Base-by-base conservation (phyloP, 2,329 filamentous ascomycete species). In the Hypomyces perniciosus region DNA sequence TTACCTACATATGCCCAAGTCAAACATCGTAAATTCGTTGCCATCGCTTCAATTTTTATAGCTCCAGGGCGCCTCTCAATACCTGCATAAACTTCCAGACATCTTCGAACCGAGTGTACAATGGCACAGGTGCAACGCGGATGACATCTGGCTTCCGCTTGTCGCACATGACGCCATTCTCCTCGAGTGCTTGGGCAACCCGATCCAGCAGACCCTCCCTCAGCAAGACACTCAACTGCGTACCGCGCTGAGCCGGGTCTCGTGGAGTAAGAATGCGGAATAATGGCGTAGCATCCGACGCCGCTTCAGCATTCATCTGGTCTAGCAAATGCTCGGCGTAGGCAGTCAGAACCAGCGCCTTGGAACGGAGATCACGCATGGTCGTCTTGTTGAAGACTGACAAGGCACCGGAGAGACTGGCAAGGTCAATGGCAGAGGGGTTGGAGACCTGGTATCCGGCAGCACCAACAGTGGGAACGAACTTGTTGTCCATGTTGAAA, bases 101-200 rank as follows among this genome's bases (percentile, higher is more conserved):
- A 59, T 96, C 90, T 53, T 76, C 74, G 64, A 88, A 95, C 0
- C 79, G 82, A 61, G 92, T 92, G 69, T 95, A 96, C 57, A 96
- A 66, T 7, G 90, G 90, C 39, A 87, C 85, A 1, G 91, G 90
- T 2, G 90, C 89, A 1, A 95, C 83, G 2, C 90, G 76, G 46
- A 96, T 84, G 12, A 96, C 90, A 63, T 91, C 84, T 1, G 91
- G 90, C 66, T 88, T 88, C 53, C 90, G 76, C 75, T 93, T 87
- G 64, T 96, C 90, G 35, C 88, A 83, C 1, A 95, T 79, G 2
- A 93, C 83, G 1, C 85, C 87, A 2, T 80, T 77, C 9, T 80
- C 76, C 58, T 88, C 81, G 29, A 96, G 66, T 29, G 75, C 76
- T 40, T 73, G 71, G 53, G 82, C 76, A 2, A 95, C 81, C 6